Base-by-base conservation (phyloP, 495 filamentous ascomycete species). In the Aspergillus wentii region DNA sequence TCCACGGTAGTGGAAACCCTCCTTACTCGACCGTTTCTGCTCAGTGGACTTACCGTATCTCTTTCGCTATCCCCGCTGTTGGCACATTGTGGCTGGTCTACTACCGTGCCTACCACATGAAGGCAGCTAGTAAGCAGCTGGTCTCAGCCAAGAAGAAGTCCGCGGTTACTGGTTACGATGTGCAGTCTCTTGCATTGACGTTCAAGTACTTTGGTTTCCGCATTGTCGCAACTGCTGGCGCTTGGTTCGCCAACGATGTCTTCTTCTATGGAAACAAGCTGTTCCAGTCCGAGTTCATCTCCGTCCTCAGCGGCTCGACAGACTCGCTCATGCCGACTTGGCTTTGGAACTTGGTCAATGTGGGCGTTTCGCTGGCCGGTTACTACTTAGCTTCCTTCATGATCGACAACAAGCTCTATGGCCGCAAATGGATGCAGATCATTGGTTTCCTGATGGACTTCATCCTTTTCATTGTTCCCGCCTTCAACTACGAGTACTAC, bases 241-340 rank as follows among this genome's bases (percentile, higher is more conserved):
- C 75, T 11, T 95, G 89, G 88, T 95, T 85, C 58, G 80, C 77
- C 66, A 95, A 94, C 57, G 89, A 94, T 59, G 78, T 95, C 14
- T 94, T 95, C 76, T 95, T 95, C 69, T 95, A 95, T 63, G 89
- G 88, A 47, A 95, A 94, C 83, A 94, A 94, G 76, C 81, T 95
- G 25, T 95, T 95, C 74, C 88, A 94, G 64, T 73, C 71, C 46
- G 76, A 89, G 55, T 95, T 95, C 61, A 94, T 94, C 54, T 62
- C 49, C 1, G 81, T 86, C 51, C 78, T 94, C 40, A 80, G 79
- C 38, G 71, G 73, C 9, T 49, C 62, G 21, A 68, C 72, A 42
- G 56, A 63, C 1, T 85, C 82, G 0, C 74, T 94, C 46, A 83
- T 94, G 80, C 78, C 78, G 4, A 77, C 68, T 28, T 95, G 89